These are phyloP conservation scores for Taiozyma sp. DNA, from an alignment of 1,139 yeast species.

Conservation along the genomic window DNA sequence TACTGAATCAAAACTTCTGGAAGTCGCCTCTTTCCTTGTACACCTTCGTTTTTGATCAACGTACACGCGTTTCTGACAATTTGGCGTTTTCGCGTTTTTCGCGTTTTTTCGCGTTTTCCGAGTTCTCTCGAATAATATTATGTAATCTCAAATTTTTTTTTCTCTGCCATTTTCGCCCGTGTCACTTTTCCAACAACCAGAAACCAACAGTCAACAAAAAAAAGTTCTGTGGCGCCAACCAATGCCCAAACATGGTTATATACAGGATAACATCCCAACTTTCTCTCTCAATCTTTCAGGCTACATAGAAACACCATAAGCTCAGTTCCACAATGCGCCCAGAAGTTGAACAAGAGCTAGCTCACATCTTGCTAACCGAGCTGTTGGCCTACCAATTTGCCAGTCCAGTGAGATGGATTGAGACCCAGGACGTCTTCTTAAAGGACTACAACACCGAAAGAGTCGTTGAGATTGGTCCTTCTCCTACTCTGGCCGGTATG, in stretches of 20 bases:
- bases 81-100: constrained; percentile 7
- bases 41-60: background rate
- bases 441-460: constrained; percentile 94
- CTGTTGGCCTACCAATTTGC: constrained; percentile 97
- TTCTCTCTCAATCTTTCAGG: background rate
- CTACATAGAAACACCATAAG: background rate
- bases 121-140: background rate
- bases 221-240: background rate
- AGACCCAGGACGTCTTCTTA: constrained; percentile 95
- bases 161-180: background rate
- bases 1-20: background rate
- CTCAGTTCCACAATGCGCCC: constrained; percentile 62
- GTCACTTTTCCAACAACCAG: background rate
- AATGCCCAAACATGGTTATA: background rate
- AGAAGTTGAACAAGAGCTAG: constrained; percentile 95
- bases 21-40: background rate
- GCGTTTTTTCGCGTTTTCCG: constrained; percentile 6
- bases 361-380: constrained; percentile 91
- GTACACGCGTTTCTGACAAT: background rate
- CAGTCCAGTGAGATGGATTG: constrained; percentile 99
- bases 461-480: constrained; percentile 97
- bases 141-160: background rate
- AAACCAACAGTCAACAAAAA: constrained; percentile 1
- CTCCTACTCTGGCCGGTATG: constrained; percentile 98
- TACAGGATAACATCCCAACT: background rate